phyloP scores from a whole-genome alignment of 2,329 filamentous ascomycete species.

The Fusarium euwallaceae region DNA sequence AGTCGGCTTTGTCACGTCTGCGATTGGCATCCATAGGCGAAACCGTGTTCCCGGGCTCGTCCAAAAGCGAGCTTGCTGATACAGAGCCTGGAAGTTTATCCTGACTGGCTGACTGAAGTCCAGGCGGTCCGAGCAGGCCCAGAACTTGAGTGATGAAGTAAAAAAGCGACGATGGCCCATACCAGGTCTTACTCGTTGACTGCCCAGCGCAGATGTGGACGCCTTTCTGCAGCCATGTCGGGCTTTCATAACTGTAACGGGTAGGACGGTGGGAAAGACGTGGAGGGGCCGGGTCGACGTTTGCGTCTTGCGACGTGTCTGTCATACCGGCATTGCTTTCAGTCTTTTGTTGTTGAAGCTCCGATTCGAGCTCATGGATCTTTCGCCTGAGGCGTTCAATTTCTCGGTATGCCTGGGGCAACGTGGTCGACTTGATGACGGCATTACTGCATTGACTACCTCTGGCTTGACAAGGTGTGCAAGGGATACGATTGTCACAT shows the following conservation, averaged over 20 bases:
- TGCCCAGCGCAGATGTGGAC: conserved; percentile 10
- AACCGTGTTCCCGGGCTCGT: neutral
- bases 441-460: neutral
- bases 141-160: conserved; percentile 9
- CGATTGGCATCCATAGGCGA: neutral
- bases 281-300: neutral
- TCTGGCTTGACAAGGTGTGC: neutral
- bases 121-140: neutral
- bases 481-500: conserved; percentile 14
- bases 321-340: neutral
- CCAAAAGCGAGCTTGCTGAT: neutral
- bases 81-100: neutral
- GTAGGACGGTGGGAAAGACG: neutral
- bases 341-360: neutral
- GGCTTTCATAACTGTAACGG: neutral
- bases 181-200: conserved; percentile 18
- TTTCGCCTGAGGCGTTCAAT: neutral
- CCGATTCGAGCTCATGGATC: neutral
- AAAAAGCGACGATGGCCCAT: conserved; percentile 20
- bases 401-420: neutral
- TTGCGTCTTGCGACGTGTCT: neutral
- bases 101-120: neutral
- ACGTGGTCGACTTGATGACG: neutral
- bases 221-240: conserved; percentile 1
- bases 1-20: neutral